A percentile compares a stretch with the other conserved stretches of the same genome.
These are phyloP conservation scores for Linnemannia exigua DNA, from an alignment of 192 early-diverging fungal genomes.

Conservation along the genomic window DNA sequence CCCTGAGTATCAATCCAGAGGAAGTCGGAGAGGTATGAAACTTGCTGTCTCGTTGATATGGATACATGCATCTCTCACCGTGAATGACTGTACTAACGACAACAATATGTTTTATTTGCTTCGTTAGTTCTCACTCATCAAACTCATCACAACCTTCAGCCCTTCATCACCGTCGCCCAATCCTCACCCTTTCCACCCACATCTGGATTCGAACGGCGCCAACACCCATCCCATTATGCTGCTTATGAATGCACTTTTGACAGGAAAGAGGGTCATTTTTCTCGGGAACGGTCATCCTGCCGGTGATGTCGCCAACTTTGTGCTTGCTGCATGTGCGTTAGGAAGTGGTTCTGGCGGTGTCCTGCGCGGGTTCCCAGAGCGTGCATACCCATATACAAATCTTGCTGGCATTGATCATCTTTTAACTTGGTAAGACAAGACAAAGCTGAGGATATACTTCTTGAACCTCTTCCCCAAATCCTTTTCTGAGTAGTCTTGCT, in stretches of 20 bases:
- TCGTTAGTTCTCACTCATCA: conserved; percentile 83
- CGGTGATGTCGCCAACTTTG: conserved; percentile 94
- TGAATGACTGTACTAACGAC: background rate
- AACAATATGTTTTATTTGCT: background rate
- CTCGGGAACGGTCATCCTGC: conserved; percentile 91
- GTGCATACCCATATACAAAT: conserved; percentile 94
- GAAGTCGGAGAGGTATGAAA: conserved; percentile 90
- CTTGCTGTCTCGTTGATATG: background rate
- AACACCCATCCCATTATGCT: conserved; percentile 90
- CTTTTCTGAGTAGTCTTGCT: background rate
- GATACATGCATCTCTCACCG: background rate
- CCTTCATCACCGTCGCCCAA: conserved; percentile 61
- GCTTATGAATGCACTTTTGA: conserved; percentile 90
- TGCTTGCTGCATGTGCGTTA: conserved; percentile 89
- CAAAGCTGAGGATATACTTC: background rate
- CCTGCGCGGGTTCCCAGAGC: conserved; percentile 85
- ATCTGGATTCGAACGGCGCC: conserved; percentile 88
- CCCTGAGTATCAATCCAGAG: conserved; percentile 86
- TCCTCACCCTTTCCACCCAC: conserved; percentile 81
- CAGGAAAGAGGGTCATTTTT: conserved; percentile 95
- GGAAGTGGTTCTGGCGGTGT: conserved; percentile 93
- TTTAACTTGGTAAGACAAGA: conserved; percentile 75
- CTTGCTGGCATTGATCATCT: conserved; percentile 89
- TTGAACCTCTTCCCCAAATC: background rate
- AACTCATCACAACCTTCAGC: conserved; percentile 84